Percentiles rank a stretch among this genome's conserved stretches.
Evolutionary conservation across 75 land plant genomes (phyloP).

Genomic region (Sequoiadendron giganteum): DNA sequence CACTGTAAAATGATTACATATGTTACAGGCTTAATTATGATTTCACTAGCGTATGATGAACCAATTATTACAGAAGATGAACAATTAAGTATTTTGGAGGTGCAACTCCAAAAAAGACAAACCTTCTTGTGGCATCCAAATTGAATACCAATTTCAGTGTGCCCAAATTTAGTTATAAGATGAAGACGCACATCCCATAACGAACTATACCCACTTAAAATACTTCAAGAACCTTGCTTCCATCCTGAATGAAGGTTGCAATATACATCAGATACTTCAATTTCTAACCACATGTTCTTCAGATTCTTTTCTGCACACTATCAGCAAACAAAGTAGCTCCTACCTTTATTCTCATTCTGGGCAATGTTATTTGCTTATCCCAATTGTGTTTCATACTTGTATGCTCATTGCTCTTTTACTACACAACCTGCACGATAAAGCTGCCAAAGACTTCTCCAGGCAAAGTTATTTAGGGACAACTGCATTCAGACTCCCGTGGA

Average conservation of each 20-base stretch:
- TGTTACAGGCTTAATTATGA: background rate
- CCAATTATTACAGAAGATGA: background rate
- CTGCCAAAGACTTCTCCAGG: background rate
- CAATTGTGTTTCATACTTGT: background rate
- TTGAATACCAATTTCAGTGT: background rate
- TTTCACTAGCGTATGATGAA: background rate
- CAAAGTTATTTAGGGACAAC: background rate
- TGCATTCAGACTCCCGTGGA: background rate
- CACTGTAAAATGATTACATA: background rate
- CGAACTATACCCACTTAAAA: background rate
- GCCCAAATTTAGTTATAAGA: background rate
- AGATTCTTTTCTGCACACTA: background rate
- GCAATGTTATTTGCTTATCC: background rate
- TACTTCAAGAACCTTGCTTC: background rate
- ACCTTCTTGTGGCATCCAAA: background rate
- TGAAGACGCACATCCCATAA: background rate
- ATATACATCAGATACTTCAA: background rate
- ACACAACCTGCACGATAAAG: background rate
- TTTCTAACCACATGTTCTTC: background rate
- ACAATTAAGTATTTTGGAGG: background rate
- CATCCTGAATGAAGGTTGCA: background rate
- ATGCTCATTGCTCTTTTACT: background rate
- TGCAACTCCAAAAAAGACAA: background rate
- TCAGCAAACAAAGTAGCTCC: background rate
- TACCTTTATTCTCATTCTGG: background rate